Conservation (phyloP, 305 asterid genomes). For the Rubia peregrina region DNA sequence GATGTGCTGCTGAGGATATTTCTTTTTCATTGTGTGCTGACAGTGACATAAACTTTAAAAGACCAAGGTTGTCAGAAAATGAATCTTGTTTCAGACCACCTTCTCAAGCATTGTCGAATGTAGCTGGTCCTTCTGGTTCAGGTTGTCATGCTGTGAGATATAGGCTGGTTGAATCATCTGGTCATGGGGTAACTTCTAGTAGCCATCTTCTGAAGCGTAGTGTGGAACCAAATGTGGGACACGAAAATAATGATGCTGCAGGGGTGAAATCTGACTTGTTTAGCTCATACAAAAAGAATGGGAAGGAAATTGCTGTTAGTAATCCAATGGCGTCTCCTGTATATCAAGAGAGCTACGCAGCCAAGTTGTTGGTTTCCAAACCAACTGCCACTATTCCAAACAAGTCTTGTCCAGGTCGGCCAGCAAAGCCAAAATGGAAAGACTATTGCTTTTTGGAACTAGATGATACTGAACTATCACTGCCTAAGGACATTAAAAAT, state of each 20-base stretch:
- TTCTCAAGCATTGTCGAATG: conserved; percentile 28
- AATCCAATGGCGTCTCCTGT: conserved; percentile 61
- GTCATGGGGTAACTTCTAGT: conserved; percentile 49
- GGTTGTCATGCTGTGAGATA: conserved; percentile 32
- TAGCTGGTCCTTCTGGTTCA: conserved; percentile 35
- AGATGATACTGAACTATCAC: conserved; percentile 59
- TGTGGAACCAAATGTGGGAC: conserved; percentile 28
- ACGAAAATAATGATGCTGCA: conserved; percentile 32
- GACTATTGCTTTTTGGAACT: conserved; percentile 74
- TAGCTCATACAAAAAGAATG: conserved; percentile 40
- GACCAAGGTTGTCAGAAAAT: conserved; percentile 30
- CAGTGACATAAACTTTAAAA: conserved; percentile 19
- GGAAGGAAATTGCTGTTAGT: conserved; percentile 36
- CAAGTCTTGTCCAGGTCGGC: conserved; percentile 32
- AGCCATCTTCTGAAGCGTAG: conserved; percentile 44
- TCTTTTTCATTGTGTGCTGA: conserved; percentile 24
- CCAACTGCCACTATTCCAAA: conserved; percentile 33
- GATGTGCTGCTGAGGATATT: conserved; percentile 28
- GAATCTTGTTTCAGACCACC: conserved; percentile 35
- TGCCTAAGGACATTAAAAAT: conserved; percentile 60
- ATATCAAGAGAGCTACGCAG: conserved; percentile 81
- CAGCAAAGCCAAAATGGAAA: conserved; percentile 81
- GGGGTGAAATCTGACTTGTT: conserved; percentile 31
- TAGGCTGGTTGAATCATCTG: conserved; percentile 71
- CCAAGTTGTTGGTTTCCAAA: conserved; percentile 49